Conservation (phyloP, 768 basidiomycete species). For the Tylopilus sp. region DNA sequence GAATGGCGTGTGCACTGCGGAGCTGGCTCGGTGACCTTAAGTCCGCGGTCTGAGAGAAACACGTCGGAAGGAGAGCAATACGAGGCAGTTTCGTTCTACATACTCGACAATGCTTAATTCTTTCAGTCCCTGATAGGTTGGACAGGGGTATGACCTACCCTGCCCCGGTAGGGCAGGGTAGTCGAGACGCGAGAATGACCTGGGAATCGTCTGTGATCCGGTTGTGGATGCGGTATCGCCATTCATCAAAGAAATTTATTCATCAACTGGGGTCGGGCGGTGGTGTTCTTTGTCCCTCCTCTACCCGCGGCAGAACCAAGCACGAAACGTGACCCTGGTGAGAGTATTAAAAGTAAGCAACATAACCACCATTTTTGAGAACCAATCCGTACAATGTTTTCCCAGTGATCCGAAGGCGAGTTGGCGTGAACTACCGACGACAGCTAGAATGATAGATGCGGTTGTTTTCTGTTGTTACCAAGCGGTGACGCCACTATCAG, state of each 20-base stretch:
- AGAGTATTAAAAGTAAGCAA: slow-evolving; percentile 11
- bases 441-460: slow-evolving; percentile 1
- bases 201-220: neutral
- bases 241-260: neutral
- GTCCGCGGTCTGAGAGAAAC: slow-evolving; percentile 6
- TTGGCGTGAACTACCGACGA: neutral
- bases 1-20: neutral
- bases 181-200: neutral
- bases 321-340: neutral
- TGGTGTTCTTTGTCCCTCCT: neutral
- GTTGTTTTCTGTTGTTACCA: slow-evolving; percentile 5
- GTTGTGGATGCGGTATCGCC: neutral
- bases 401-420: slow-evolving; percentile 9
- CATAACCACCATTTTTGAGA: neutral
- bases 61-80: neutral
- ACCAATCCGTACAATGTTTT: slow-evolving; percentile 6
- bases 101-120: neutral
- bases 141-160: neutral
- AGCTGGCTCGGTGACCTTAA: neutral
- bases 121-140: neutral
- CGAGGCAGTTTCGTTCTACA: neutral
- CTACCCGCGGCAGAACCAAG: neutral
- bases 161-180: neutral
- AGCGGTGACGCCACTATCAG: slow-evolving; percentile 15
- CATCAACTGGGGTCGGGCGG: neutral